Conservation (phyloP, 345 rosid species). For the Eucalyptus camaldulensis region DNA sequence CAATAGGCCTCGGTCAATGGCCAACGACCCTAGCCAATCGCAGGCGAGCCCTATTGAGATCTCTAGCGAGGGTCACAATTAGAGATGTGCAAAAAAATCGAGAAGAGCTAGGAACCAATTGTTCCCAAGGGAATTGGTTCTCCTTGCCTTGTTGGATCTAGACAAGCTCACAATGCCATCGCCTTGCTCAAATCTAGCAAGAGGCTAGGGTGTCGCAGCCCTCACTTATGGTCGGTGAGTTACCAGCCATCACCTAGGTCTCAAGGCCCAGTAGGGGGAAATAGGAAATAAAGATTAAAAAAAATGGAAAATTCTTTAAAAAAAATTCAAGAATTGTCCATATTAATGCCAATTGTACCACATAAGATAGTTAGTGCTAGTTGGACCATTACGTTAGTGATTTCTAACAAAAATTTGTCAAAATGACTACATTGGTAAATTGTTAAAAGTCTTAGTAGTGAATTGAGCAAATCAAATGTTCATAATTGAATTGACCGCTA, state of each 20-base stretch:
- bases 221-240: rapidly evolving
- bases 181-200: too few relatives aligned
- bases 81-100: rapidly evolving
- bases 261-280: rapidly evolving
- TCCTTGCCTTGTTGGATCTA: rapidly evolving
- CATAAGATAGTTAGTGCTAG: rapidly evolving
- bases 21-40: rapidly evolving
- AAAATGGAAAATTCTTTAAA: too few relatives aligned
- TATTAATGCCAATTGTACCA: rapidly evolving
- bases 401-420: rapidly evolving
- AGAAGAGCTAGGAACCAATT: rapidly evolving
- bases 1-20: rapidly evolving
- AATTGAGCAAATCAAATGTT: rapidly evolving
- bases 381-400: too few relatives aligned
- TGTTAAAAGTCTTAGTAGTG: rapidly evolving
- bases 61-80: rapidly evolving
- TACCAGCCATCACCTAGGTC: rapidly evolving
- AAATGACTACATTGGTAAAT: rapidly evolving
- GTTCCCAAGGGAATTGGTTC: too few relatives aligned
- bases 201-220: too few relatives aligned
- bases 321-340: too few relatives aligned
- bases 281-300: too few relatives aligned
- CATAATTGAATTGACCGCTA: rapidly evolving
- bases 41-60: rapidly evolving
- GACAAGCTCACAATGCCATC: too few relatives aligned